Evolutionary conservation across 345 rosid genomes (phyloP).

Genomic region (Salix caprea): DNA sequence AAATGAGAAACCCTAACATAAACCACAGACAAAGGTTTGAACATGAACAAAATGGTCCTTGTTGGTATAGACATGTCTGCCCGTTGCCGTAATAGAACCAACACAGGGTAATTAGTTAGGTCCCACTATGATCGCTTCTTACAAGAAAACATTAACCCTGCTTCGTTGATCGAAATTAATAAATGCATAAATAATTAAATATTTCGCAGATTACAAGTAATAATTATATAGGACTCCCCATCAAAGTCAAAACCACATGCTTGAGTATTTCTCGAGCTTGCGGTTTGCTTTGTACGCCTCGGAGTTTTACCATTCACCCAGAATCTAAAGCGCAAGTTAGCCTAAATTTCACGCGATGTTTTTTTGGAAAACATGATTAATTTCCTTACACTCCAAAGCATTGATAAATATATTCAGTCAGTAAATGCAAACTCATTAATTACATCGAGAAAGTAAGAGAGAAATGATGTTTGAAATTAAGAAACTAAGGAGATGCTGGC

Average conservation of each 20-base stretch:
- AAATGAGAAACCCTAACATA: not conserved
- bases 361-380: not conserved
- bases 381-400: not conserved
- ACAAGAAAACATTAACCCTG: not conserved
- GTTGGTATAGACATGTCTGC: not conserved
- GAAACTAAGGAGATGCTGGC: not conserved
- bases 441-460: not conserved
- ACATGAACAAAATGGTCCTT: not conserved
- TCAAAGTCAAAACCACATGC: conserved; percentile 25
- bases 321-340: not conserved
- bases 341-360: not conserved
- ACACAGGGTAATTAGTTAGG: conserved; percentile 18
- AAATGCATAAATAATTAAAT: not conserved
- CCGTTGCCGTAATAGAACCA: not conserved
- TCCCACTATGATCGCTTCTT: not conserved
- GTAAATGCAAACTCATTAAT: not conserved
- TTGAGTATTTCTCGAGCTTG: conserved; percentile 35
- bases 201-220: not conserved
- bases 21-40: not conserved
- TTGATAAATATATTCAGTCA: not conserved
- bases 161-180: not conserved
- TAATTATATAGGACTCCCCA: not conserved
- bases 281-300: conserved; percentile 10
- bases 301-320: not conserved
- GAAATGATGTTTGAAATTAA: not conserved